Conservation (phyloP, 176 grass and related monocot species). For the Phyllostachys edulis region DNA sequence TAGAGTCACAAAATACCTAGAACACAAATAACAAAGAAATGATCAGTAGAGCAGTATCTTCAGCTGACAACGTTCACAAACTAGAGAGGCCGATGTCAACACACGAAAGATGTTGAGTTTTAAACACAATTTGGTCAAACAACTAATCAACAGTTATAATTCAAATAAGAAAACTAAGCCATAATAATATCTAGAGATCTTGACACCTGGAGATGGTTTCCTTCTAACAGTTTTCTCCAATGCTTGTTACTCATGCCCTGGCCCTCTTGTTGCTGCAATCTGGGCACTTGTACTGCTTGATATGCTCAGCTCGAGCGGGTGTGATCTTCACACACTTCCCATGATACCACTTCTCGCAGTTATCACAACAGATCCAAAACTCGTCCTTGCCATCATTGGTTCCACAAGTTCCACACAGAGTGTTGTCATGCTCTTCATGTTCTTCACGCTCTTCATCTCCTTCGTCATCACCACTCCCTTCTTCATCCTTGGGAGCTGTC, state of each 20-base stretch:
- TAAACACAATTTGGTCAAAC: conserved; percentile 26
- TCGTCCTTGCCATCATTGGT: conserved; percentile 74
- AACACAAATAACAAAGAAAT: conserved; percentile 35
- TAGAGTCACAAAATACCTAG: conserved; percentile 11
- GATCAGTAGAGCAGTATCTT: conserved; percentile 32
- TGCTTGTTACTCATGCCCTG: conserved; percentile 39
- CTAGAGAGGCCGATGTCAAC: conserved; percentile 10
- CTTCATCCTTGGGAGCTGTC: conserved; percentile 65
- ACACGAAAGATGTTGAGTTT: conserved; percentile 24
- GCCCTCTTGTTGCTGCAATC: conserved; percentile 81
- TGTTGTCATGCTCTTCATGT: conserved; percentile 84
- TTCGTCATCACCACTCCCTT: conserved; percentile 52
- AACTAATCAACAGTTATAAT: conserved; percentile 28
- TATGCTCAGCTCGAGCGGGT: conserved; percentile 86
- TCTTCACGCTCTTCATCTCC: conserved; percentile 65
- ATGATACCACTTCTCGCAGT: conserved; percentile 93
- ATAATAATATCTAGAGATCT: conserved; percentile 39
- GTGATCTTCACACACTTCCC: conserved; percentile 94
- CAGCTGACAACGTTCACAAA: conserved; percentile 32
- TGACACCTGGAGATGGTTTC: conserved; percentile 9
- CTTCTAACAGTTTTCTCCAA: background rate
- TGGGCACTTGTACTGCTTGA: conserved; percentile 98
- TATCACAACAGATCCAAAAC: conserved; percentile 93
- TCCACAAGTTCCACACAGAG: conserved; percentile 77
- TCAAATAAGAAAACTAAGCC: conserved; percentile 29